Conservation (phyloP, 202 grass and related monocot genomes). For the Miscanthus sacchariflorus region DNA sequence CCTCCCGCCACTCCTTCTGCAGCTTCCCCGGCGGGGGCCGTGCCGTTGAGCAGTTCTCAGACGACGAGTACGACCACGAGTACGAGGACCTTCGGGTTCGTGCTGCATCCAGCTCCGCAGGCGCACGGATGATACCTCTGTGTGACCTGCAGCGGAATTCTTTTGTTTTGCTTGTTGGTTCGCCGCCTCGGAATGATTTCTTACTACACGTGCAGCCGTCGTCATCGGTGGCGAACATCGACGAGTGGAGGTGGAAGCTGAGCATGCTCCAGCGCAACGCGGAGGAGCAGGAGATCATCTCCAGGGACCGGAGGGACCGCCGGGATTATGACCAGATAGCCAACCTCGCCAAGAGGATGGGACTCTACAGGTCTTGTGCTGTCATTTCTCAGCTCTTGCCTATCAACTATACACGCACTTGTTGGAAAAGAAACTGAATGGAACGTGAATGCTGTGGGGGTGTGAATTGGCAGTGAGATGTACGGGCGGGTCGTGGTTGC, state of each 20-base stretch:
- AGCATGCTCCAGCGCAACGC: constrained; percentile 80
- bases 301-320: constrained; percentile 87
- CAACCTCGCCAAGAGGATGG: constrained; percentile 85
- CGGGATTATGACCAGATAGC: constrained; percentile 94
- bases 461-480: constrained; percentile 61
- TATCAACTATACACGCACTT: constrained; percentile 30
- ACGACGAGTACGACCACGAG: constrained; percentile 96
- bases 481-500: constrained; percentile 92
- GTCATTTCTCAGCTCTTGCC: neutral
- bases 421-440: constrained; percentile 6
- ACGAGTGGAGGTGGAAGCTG: constrained; percentile 99
- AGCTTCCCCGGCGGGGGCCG: constrained; percentile 48
- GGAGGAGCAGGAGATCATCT: constrained; percentile 94
- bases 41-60: constrained; percentile 91
- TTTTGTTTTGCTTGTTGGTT: neutral
- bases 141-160: neutral
- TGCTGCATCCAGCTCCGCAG: constrained; percentile 9
- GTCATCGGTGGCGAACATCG: constrained; percentile 91
- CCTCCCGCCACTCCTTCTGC: constrained; percentile 33
- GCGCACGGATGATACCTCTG: neutral
- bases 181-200: neutral
- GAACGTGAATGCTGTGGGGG: neutral
- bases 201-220: constrained; percentile 58
- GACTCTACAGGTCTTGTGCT: constrained; percentile 73
- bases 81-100: constrained; percentile 84